Evolutionary conservation across 306 rosid genomes (phyloP).

Genomic region (Vigna nakashimae): DNA sequence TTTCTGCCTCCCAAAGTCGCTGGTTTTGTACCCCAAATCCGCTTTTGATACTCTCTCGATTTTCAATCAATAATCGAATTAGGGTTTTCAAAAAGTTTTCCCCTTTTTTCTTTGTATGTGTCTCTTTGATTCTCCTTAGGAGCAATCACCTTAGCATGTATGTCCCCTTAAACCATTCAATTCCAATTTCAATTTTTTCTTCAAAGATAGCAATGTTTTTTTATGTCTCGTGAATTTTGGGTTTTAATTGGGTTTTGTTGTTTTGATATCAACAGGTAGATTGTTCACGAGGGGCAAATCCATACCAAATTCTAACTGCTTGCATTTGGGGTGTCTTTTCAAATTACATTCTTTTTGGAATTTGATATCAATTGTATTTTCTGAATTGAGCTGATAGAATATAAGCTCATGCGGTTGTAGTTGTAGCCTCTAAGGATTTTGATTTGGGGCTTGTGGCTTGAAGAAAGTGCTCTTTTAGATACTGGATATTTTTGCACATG

Average conservation of each 20-base stretch:
- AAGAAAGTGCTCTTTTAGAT: constrained; percentile 34
- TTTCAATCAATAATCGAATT: constrained; percentile 22
- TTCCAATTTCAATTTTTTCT: constrained; percentile 16
- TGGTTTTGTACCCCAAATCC: constrained; percentile 40
- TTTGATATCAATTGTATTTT: constrained; percentile 20
- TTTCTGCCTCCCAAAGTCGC: constrained; percentile 47
- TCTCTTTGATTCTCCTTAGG: constrained; percentile 17
- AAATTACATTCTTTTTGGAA: constrained; percentile 15
- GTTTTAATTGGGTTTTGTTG: constrained; percentile 39
- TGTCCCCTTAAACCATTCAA: constrained; percentile 14
- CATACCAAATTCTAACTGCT: constrained; percentile 37
- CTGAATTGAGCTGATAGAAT: constrained; percentile 31
- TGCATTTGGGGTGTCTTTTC: constrained; percentile 41
- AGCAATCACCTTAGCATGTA: constrained; percentile 25
- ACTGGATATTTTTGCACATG: constrained; percentile 42
- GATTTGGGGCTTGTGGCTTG: constrained; percentile 53
- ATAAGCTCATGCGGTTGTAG: constrained; percentile 47
- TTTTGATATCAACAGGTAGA: constrained; percentile 21
- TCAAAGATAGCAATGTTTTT: neutral
- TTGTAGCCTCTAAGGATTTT: constrained; percentile 49
- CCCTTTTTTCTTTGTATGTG: constrained; percentile 4
- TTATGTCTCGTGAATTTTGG: constrained; percentile 8
- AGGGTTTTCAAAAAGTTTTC: constrained; percentile 42
- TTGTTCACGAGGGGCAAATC: constrained; percentile 36
- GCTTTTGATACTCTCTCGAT: constrained; percentile 9